Evolutionary conservation across 352 stramenopile genomes (phyloP), one percentile per base, ranked within the genome.

Genomic region (Phytophthora boehmeriae): DNA sequence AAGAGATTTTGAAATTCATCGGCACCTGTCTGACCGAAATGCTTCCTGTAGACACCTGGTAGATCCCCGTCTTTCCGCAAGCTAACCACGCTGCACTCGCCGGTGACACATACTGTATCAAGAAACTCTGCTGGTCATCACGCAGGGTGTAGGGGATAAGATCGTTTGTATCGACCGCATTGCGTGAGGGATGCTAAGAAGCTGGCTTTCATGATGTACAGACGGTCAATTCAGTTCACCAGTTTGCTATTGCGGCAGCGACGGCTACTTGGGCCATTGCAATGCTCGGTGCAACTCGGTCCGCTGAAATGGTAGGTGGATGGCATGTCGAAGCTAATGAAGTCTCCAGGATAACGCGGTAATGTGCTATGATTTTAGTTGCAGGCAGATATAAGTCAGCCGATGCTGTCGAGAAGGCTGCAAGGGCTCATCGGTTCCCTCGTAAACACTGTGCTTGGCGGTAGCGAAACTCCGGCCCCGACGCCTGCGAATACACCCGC

Each of bases 61-160:
- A 30, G 25, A 30, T 6, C 25, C 3, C 25, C 25, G 25, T 6
- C 25, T 39, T 39, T 39, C 34, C 10, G 34, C 3, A 39, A 39
- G 34, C 34, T n/a, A 39, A 13, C 9, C 9, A 39, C 34, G 34
- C 14, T 39, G 5, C 10, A 11, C 4, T 17, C 14, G 34, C 30
- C n/a, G n/a, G n/a, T 6, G 30, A 36, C 11, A 11, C 30, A 36
- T 11, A 11, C 30, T 11, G 6, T 11, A 6, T 11, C 30, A 36
- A 36, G 6, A 36, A 6, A 36, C 25, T 30, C 25, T 30, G 25
- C 3, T 30, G 25, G 25, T 30, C 3, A 30, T 30, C 25, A 30
- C 50, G 25, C 25, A 19, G 56, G 43, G 43, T 46, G 14, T 64
- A 68, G 61, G 61, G 61, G 61, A 68, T 68, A 68, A 68, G 61